Evolutionary conservation across 345 rosid genomes (phyloP), one percentile per base, ranked within the genome.

Genomic region (Arabidopsis arenosa): DNA sequence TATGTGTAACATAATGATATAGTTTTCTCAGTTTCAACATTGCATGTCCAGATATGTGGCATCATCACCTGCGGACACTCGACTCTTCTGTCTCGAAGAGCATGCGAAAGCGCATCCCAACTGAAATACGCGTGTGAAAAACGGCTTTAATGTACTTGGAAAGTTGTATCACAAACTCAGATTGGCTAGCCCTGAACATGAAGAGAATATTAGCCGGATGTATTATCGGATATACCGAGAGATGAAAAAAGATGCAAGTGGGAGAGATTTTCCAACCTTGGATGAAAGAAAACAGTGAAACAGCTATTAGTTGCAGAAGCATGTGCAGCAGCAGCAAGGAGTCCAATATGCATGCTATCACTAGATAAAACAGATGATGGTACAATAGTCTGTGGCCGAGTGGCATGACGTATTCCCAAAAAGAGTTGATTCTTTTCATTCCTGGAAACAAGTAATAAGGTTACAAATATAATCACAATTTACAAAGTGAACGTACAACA

Each of bases 51-150:
- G 47, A 62, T 45, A 36, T 2, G 9, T 47, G 18, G 35, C 57
- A 64, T 55, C 41, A 65, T 36, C 75, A 88, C 92, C 92, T 84
- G 30, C 92, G 88, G 48, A 88, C 85, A 21, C 90, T 88, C 9
- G 90, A 86, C 80, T 88, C 92, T 85, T 88, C 92, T 1, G 92
- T 88, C 68, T 88, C 92, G 48, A 88, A 88, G 26, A 88, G 87
- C 92, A 88, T 88, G 80, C 92, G 81, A 58, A 88, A 88, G 69
- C 92, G 92, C 92, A 88, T 88, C 43, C 92, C 90, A 78, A 87
- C 87, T 69, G 91, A 87, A 37, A 87, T 85, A 66, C 85, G 86
- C n/a, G 88, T 87, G 60, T 85, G 88, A 40, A 80, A 85, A 40
- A 83, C 87, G 4, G 88, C 90, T 79, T 87, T 87, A 14, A 87